Base-by-base conservation (phyloP, 2,329 filamentous ascomycete genomes). In the Colletotrichum cuscutae region DNA sequence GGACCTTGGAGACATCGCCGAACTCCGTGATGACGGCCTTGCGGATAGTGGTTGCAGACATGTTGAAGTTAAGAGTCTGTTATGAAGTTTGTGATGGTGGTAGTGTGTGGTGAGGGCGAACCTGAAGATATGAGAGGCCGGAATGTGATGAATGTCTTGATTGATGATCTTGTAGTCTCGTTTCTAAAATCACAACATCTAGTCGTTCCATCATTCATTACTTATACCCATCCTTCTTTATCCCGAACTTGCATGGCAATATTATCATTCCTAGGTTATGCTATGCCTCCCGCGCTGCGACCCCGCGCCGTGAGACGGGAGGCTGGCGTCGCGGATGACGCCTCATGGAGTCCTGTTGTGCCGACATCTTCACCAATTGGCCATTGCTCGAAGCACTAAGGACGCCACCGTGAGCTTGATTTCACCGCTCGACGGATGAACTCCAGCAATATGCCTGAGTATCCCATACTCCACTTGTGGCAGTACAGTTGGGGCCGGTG, bases 21-120 rank as follows among this genome's bases (percentile, higher is more conserved):
- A 83, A 82, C 49, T 79, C 78, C 42, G 85, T 77, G 73, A 88
- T 84, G 68, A 86, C 76, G 22, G 82, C 85, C 74, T 86, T 87
- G 79, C 85, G 85, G 62, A 85, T 82, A 5, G 80, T 77, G 12
- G 59, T 74, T 49, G 46, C 37, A 19, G 71, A 63, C 68, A 71
- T 73, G 22, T 6, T 72, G n/a, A 22, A 11, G 28, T 32, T 3
- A 26, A 24, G 28, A 15, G 8, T 24, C 19, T 9, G 6, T 2
- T 1, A 30, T 28, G 15, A 46, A 46, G 42, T 46, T 15, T 5
- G 8, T 15, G 24, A 9, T 53, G 19, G 12, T 46, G 11, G 2
- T 6, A 53, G 24, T 2, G 28, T 1, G 7, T 32, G n/a, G n/a
- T 13, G 12, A 22, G 4, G 2, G 42, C 2, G 4, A 46, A 46